These are phyloP conservation scores for Nelumbo lutea DNA, from an alignment of 164 flowering plant genomes.

Conservation along the genomic window DNA sequence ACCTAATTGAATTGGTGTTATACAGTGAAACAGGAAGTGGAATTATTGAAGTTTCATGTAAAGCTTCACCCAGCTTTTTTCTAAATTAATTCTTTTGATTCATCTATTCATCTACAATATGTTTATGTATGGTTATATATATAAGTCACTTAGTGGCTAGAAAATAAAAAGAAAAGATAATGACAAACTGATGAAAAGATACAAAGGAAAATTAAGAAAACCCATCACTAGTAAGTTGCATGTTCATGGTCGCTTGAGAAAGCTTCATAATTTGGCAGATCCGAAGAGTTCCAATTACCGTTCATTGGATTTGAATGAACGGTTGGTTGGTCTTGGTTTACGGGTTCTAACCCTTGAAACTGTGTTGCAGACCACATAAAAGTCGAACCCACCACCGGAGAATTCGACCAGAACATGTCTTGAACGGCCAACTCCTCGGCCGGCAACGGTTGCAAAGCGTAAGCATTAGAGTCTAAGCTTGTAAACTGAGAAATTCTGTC, in stretches of 20 bases:
- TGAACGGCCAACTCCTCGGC: slow-evolving; percentile 20
- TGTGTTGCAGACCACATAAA: slow-evolving; percentile 11
- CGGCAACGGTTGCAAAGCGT: slow-evolving; percentile 31
- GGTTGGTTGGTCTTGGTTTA: slow-evolving; percentile 2
- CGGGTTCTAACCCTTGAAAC: slow-evolving; percentile 10
- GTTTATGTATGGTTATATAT: not conserved
- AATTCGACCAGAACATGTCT: slow-evolving; percentile 18
- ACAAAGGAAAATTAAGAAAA: not conserved
- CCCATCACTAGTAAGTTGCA: not conserved
- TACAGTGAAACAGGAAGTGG: no score
- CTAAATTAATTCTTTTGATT: no score
- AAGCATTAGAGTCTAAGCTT: slow-evolving; percentile 2
- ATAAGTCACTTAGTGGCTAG: slow-evolving; percentile 1
- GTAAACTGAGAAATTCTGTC: slow-evolving; percentile 4
- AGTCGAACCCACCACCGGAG: slow-evolving; percentile 6
- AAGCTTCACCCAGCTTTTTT: not conserved
- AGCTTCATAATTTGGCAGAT: slow-evolving; percentile 15
- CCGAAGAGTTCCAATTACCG: slow-evolving; percentile 18
- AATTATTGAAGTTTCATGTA: slow-evolving; percentile 1
- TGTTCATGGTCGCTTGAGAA: slow-evolving; percentile 5
- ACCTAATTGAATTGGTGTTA: no score
- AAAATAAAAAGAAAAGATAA: no score
- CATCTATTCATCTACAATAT: not conserved
- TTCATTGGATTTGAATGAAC: slow-evolving; percentile 8
- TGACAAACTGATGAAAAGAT: not conserved